phyloP scores from a whole-genome alignment of 257 asterid species.

The Salvia hispanica region DNA sequence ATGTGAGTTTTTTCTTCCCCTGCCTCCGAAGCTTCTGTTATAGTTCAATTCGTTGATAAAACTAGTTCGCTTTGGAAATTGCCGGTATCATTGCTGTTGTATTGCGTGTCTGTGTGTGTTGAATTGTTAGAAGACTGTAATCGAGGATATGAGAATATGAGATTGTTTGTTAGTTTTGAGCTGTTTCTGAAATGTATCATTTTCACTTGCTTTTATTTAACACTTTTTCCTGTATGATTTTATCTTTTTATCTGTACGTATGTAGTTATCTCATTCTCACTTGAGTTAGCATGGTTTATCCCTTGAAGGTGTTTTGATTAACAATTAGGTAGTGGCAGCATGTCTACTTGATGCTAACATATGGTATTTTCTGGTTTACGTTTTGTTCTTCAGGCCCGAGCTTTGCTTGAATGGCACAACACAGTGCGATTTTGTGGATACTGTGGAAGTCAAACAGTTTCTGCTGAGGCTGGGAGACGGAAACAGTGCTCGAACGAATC shows the following conservation, averaged over 20 bases:
- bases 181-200: background rate
- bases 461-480: constrained; percentile 90
- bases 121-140: no score
- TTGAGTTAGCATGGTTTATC: no score
- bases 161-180: no score
- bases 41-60: background rate
- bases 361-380: constrained; percentile 11
- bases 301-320: background rate
- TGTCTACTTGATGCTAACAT: background rate
- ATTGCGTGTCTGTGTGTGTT: no score
- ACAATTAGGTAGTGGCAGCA: background rate
- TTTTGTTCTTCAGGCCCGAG: constrained; percentile 64
- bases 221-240: background rate
- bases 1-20: constrained; percentile 51
- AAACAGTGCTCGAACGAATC: constrained; percentile 75
- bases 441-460: constrained; percentile 66
- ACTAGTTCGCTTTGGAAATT: background rate
- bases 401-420: constrained; percentile 89
- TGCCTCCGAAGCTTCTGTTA: background rate
- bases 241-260: no score
- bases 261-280: no score
- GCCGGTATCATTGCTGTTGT: background rate
- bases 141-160: no score
- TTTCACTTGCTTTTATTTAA: background rate
- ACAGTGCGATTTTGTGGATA: constrained; percentile 77